Conservation (phyloP, 139 green algal species). For the Picochlorum sp. region DNA sequence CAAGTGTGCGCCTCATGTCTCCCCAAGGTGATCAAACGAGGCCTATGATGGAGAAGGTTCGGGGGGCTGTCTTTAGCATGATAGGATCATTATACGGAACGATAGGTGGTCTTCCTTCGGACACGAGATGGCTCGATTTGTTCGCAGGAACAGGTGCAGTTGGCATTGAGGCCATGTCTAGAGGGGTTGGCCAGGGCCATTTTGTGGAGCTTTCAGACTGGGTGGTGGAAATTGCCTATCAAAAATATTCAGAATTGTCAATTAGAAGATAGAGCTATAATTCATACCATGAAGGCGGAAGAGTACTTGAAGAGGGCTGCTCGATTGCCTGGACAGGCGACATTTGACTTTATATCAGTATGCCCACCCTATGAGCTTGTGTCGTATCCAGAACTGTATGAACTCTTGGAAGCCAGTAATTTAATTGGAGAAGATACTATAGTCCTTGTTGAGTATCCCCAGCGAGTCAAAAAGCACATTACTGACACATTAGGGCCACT, state of each 20-base stretch:
- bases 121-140: constrained; percentile 63
- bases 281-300: constrained; percentile 63
- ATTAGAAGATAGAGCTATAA: constrained; percentile 17
- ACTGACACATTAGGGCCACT: constrained; percentile 40
- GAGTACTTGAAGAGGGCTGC: constrained; percentile 53
- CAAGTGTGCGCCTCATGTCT: constrained; percentile 30
- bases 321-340: constrained; percentile 36
- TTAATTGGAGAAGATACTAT: constrained; percentile 60
- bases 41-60: constrained; percentile 85
- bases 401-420: constrained; percentile 54
- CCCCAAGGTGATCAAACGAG: constrained; percentile 41
- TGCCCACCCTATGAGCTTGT: constrained; percentile 86
- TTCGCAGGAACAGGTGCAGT: constrained; percentile 68
- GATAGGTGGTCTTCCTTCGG: constrained; percentile 23
- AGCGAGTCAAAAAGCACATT: constrained; percentile 47
- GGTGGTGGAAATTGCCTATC: constrained; percentile 58
- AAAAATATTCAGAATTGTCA: constrained; percentile 42
- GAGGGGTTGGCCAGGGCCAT: constrained; percentile 49
- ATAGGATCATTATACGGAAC: constrained; percentile 41
- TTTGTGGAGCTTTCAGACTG: constrained; percentile 87
- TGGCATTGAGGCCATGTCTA: constrained; percentile 51
- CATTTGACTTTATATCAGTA: constrained; percentile 90
- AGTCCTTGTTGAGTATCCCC: constrained; percentile 81
- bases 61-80: constrained; percentile 71
- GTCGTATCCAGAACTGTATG: constrained; percentile 75